A percentile compares a stretch with the other conserved stretches of the same genome.
Evolutionary conservation across 2,329 filamentous ascomycete species (phyloP).

Genomic region (Curvularia verruculosa): DNA sequence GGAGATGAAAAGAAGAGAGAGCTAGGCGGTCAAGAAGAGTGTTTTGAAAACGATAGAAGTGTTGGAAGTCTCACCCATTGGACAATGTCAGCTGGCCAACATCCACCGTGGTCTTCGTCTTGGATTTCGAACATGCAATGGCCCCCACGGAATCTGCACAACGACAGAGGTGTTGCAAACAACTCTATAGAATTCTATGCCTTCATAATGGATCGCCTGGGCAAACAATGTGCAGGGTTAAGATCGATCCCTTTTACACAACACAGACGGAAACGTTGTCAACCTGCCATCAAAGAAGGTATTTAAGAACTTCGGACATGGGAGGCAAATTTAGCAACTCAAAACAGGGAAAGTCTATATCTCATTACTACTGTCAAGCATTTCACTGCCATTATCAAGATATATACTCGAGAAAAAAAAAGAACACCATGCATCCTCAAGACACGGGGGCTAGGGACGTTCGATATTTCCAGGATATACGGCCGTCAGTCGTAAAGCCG

Average conservation of each 20-base stretch:
- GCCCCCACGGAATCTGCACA: not conserved
- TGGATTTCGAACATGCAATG: not conserved
- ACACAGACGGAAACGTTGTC: not conserved
- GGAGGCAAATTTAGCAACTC: not conserved
- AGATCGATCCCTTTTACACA: not conserved
- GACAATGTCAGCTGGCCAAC: not conserved
- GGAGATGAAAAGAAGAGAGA: conserved; percentile 62
- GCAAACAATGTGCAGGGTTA: conserved; percentile 3
- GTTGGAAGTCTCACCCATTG: not conserved
- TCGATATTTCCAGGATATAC: too few relatives aligned
- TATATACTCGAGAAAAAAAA: too few relatives aligned
- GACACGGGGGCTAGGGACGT: too few relatives aligned
- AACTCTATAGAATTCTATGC: not conserved
- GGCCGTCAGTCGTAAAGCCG: too few relatives aligned
- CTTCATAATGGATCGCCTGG: conserved; percentile 2
- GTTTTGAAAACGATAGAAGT: not conserved
- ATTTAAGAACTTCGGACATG: not conserved
- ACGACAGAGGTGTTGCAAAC: not conserved
- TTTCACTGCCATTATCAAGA: too few relatives aligned
- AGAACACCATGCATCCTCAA: too few relatives aligned
- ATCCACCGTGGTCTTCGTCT: not conserved
- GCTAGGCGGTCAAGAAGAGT: not conserved
- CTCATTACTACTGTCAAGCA: not conserved
- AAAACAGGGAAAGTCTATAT: not conserved
- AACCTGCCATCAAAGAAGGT: not conserved